phyloP scores from a whole-genome alignment of 164 flowering plant genomes.

The Litsea cubeba region DNA sequence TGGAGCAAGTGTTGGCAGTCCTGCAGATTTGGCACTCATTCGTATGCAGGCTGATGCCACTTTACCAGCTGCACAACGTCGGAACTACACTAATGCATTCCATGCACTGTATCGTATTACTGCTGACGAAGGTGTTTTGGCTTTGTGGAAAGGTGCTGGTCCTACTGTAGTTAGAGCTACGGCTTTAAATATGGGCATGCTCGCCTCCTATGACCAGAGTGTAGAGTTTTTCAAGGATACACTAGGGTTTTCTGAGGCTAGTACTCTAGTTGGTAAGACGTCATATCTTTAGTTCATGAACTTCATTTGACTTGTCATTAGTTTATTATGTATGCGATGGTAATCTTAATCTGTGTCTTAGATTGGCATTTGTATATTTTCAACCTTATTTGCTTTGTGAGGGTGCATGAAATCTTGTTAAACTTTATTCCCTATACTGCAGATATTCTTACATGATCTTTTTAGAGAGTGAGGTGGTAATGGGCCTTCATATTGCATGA shows the following conservation, averaged over 20 bases:
- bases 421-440: background rate
- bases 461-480: background rate
- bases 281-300: background rate
- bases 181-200: constrained; percentile 98
- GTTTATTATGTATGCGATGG: background rate
- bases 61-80: constrained; percentile 72
- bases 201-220: constrained; percentile 94
- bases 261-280: constrained; percentile 64
- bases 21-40: constrained; percentile 92
- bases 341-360: background rate
- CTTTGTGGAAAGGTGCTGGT: constrained; percentile 98
- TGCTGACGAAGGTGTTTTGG: constrained; percentile 85
- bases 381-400: background rate
- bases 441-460: background rate
- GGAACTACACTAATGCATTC: constrained; percentile 85
- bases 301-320: background rate
- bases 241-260: constrained; percentile 65
- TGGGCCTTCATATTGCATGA: background rate
- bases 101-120: constrained; percentile 77
- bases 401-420: background rate
- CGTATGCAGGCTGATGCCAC: constrained; percentile 99
- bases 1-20: constrained; percentile 90
- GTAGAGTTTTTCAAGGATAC: constrained; percentile 76
- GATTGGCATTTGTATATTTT: background rate
- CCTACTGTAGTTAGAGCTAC: constrained; percentile 97